Conservation (phyloP, 805 yeast genomes). For the Huiozyma sinensis region DNA sequence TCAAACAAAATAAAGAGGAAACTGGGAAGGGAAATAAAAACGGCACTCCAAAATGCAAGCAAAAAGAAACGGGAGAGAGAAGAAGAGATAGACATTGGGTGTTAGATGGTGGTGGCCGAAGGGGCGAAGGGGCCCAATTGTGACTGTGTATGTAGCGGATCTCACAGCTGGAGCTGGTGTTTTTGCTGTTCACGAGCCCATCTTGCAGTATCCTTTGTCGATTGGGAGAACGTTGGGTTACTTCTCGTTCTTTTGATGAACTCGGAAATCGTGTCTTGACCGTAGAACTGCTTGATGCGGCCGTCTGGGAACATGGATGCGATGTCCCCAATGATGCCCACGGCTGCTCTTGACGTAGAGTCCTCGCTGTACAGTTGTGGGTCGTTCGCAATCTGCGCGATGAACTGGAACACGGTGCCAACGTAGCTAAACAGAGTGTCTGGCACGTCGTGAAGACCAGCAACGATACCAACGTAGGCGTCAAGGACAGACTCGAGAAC, state of each 20-base stretch:
- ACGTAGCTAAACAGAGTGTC: constrained; percentile 54
- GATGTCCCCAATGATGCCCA: constrained; percentile 87
- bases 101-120: no score
- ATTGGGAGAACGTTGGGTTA: constrained; percentile 47
- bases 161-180: constrained; percentile 19
- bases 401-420: constrained; percentile 58
- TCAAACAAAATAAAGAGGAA: constrained; percentile 2
- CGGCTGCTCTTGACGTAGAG: constrained; percentile 67
- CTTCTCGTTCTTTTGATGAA: constrained; percentile 65
- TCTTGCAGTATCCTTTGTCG: constrained; percentile 83
- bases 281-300: constrained; percentile 53
- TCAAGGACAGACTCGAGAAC: constrained; percentile 87
- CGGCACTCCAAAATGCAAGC: not conserved
- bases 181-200: constrained; percentile 82
- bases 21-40: not conserved
- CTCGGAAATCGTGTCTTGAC: constrained; percentile 69
- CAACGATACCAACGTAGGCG: constrained; percentile 89
- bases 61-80: constrained; percentile 1
- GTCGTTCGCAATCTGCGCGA: constrained; percentile 50
- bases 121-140: no score
- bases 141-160: no score
- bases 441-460: constrained; percentile 70
- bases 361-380: constrained; percentile 52
- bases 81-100: no score
- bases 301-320: constrained; percentile 80